Conservation (phyloP, 805 yeast genomes). For the Myxozyma kluyveri region DNA sequence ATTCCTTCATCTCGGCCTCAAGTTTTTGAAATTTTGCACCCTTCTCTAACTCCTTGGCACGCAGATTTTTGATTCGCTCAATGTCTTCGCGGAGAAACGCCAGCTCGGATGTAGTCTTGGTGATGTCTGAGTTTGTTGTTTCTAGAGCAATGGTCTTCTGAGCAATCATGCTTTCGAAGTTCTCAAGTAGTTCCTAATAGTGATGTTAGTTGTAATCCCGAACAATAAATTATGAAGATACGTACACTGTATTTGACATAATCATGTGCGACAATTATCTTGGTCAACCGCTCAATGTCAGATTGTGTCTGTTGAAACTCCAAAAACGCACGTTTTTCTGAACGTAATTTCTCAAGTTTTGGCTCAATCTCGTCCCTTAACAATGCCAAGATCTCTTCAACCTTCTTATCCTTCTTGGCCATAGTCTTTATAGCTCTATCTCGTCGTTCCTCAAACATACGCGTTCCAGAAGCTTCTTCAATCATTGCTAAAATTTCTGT, state of each 20-base stretch:
- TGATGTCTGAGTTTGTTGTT: slow-evolving; percentile 5
- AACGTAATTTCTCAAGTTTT: slow-evolving; percentile 72
- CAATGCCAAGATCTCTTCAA: slow-evolving; percentile 69
- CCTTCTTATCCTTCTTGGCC: slow-evolving; percentile 83
- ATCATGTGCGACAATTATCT: slow-evolving; percentile 76
- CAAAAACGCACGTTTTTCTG: slow-evolving; percentile 75
- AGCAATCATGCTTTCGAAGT: slow-evolving; percentile 12
- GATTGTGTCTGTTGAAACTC: slow-evolving; percentile 85
- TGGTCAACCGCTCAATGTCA: slow-evolving; percentile 69
- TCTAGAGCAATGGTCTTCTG: slow-evolving; percentile 11
- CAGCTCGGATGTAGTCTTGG: slow-evolving; percentile 47
- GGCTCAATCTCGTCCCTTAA: slow-evolving; percentile 90
- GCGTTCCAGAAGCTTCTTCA: slow-evolving; percentile 98
- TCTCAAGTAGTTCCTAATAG: slow-evolving; percentile 11
- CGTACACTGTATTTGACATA: slow-evolving; percentile 46
- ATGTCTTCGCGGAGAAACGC: slow-evolving; percentile 59
- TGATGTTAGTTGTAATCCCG: not conserved
- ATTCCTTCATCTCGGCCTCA: slow-evolving; percentile 54
- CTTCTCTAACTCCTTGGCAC: slow-evolving; percentile 57
- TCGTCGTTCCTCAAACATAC: slow-evolving; percentile 89
- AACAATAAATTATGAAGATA: not conserved
- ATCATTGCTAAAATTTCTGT: slow-evolving; percentile 82
- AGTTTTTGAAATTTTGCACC: slow-evolving; percentile 60
- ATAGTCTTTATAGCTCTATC: slow-evolving; percentile 89
- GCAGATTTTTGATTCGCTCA: slow-evolving; percentile 49